Conservation (phyloP, 495 filamentous ascomycete species). For the Trypethelium eluteriae region DNA sequence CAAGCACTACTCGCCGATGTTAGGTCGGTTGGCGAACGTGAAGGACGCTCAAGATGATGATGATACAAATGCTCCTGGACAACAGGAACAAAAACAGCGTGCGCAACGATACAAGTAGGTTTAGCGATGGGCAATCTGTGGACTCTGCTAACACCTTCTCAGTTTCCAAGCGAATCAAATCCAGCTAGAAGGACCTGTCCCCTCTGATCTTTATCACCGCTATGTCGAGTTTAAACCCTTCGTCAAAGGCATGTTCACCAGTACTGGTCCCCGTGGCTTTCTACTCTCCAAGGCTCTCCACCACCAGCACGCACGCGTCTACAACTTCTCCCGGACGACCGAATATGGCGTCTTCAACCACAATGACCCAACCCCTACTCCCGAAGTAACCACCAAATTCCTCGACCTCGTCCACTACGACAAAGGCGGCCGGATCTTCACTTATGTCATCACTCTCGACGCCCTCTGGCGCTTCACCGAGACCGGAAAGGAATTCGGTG, state of each 20-base stretch:
- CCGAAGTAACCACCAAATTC: constrained; percentile 66
- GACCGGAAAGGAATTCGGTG: constrained; percentile 88
- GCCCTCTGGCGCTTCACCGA: constrained; percentile 82
- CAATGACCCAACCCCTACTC: constrained; percentile 39
- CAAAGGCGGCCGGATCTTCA: constrained; percentile 77
- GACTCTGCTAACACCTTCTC: constrained; percentile 14
- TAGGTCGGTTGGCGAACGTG: constrained; percentile 70
- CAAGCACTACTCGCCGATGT: constrained; percentile 80
- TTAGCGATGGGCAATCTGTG: constrained; percentile 17
- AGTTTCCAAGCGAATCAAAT: constrained; percentile 93
- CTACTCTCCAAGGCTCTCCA: constrained; percentile 78
- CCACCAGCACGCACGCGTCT: constrained; percentile 80
- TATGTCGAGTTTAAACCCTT: constrained; percentile 90
- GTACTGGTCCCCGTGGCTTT: constrained; percentile 63
- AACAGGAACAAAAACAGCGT: constrained; percentile 9
- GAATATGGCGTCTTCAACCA: constrained; percentile 52
- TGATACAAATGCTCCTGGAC: constrained; percentile 8
- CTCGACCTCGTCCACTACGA: constrained; percentile 80
- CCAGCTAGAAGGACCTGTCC: constrained; percentile 77
- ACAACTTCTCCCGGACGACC: constrained; percentile 73
- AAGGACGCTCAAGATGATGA: constrained; percentile 50
- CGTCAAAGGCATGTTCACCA: constrained; percentile 80
- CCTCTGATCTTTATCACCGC: constrained; percentile 69
- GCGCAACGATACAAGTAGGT: constrained; percentile 11
- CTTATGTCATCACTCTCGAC: constrained; percentile 85